Evolutionary conservation across 1,139 yeast species (phyloP).

Genomic region (Suhomyces wounanorum): DNA sequence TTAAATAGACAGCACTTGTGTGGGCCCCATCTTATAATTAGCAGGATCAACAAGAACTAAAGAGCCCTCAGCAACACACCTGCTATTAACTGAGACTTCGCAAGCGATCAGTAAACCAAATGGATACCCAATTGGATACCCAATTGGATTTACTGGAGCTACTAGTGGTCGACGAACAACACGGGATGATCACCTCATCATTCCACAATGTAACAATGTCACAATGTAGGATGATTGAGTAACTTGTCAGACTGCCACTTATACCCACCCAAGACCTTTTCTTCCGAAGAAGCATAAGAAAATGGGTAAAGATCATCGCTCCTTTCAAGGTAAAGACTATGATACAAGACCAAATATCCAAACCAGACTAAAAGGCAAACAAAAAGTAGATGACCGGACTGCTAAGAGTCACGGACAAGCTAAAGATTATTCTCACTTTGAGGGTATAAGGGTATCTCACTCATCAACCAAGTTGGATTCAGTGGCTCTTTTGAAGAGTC

Average conservation of each 20-base stretch:
- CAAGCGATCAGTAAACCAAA: not conserved
- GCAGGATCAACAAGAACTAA: not conserved
- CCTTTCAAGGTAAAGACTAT: constrained; percentile 49
- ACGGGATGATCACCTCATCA: constrained; percentile 90
- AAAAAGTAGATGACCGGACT: constrained; percentile 75
- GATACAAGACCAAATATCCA: constrained; percentile 18
- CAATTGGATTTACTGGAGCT: not conserved
- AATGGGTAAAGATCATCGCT: constrained; percentile 99
- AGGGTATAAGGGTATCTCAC: constrained; percentile 95
- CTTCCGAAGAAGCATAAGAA: constrained; percentile 85
- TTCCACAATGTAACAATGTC: not conserved
- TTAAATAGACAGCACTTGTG: not conserved
- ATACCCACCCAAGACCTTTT: constrained; percentile 89
- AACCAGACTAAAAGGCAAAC: constrained; percentile 47
- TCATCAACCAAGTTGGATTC: constrained; percentile 99
- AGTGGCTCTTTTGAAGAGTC: constrained; percentile 99
- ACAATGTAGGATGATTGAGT: constrained; percentile 27
- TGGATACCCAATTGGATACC: not conserved
- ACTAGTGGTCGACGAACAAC: not conserved
- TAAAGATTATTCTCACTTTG: constrained; percentile 62
- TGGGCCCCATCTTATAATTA: not conserved
- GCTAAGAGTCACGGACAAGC: constrained; percentile 88
- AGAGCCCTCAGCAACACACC: not conserved
- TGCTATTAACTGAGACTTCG: not conserved
- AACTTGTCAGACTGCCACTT: constrained; percentile 99